Percentiles rank a stretch among this genome's conserved stretches.
phyloP scores from a whole-genome alignment of 2,329 filamentous ascomycete genomes.

The Geosmithia morbida region DNA sequence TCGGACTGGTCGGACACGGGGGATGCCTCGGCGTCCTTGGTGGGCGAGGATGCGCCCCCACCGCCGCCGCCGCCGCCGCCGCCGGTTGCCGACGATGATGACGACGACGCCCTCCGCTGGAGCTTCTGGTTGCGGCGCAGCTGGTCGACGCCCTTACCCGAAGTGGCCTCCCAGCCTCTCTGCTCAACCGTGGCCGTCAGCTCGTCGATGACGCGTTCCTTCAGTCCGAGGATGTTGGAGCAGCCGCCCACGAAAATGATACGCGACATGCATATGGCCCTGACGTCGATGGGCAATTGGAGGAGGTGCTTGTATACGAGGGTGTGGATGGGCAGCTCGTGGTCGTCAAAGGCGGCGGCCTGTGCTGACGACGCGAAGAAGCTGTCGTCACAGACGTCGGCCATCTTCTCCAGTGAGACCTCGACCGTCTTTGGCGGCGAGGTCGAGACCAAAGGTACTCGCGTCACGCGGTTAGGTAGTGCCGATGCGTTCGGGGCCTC shows the following conservation, averaged over 20 bases:
- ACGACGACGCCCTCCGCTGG: slow-evolving; percentile 7
- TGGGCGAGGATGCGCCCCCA: slow-evolving; percentile 8
- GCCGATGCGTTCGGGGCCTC: slow-evolving; percentile 11
- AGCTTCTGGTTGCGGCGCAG: slow-evolving; percentile 30
- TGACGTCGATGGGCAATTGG: slow-evolving; percentile 64
- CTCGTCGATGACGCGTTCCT: slow-evolving; percentile 62
- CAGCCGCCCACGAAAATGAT: slow-evolving; percentile 78
- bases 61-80: too few relatives aligned
- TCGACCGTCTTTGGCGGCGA: slow-evolving; percentile 38
- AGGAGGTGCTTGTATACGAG: slow-evolving; percentile 67
- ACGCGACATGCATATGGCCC: slow-evolving; percentile 75
- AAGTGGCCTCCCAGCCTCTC: slow-evolving; percentile 65
- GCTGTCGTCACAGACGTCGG: slow-evolving; percentile 59
- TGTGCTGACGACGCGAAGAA: slow-evolving; percentile 49
- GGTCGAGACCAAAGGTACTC: slow-evolving; percentile 26
- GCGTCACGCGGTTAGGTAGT: slow-evolving; percentile 9
- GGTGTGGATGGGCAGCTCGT: slow-evolving; percentile 66
- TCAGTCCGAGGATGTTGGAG: slow-evolving; percentile 65
- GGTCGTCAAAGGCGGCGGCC: slow-evolving; percentile 58
- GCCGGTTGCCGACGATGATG: background rate
- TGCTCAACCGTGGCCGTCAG: slow-evolving; percentile 50
- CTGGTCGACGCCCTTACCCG: slow-evolving; percentile 51
- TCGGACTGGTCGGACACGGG: slow-evolving; percentile 8
- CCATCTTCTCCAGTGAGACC: slow-evolving; percentile 55
- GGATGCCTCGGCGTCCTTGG: slow-evolving; percentile 4